Percentiles rank a stretch among this genome's conserved stretches.
Evolutionary conservation across 2,329 filamentous ascomycete species (phyloP).

Genomic region (Fusarium sp.): DNA sequence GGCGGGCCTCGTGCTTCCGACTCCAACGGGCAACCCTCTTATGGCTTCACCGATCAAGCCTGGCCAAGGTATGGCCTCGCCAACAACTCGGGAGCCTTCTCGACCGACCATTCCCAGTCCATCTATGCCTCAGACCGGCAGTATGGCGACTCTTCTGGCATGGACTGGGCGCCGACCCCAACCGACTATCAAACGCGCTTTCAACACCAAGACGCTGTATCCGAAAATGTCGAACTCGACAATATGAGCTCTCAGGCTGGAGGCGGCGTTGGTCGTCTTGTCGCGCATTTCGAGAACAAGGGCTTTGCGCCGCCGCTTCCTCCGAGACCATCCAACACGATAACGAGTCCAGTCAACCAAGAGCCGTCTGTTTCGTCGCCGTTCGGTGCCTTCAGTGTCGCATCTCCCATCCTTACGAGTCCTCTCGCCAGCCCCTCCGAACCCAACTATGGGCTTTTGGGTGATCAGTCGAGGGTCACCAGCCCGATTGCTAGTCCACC

Average conservation of each 20-base stretch:
- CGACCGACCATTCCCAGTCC: conserved; percentile 38
- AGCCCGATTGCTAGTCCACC: conserved; percentile 47
- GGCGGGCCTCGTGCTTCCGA: conserved; percentile 46
- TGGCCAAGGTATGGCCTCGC: conserved; percentile 46
- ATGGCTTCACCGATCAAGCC: conserved; percentile 46
- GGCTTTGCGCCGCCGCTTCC: conserved; percentile 49
- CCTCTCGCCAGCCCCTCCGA: conserved; percentile 47
- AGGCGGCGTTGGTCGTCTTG: conserved; percentile 49
- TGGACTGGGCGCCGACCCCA: conserved; percentile 52
- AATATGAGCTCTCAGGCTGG: conserved; percentile 40
- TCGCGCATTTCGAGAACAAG: conserved; percentile 54
- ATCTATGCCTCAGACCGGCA: conserved; percentile 41
- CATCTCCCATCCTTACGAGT: conserved; percentile 45
- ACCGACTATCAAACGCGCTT: conserved; percentile 44
- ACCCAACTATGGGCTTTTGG: conserved; percentile 46
- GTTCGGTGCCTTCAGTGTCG: conserved; percentile 45
- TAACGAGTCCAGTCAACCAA: conserved; percentile 41
- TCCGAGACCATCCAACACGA: conserved; percentile 45
- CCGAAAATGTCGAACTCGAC: conserved; percentile 44
- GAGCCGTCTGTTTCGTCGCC: conserved; percentile 44
- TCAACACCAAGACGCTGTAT: conserved; percentile 37
- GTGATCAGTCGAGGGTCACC: conserved; percentile 43
- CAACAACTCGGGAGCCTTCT: conserved; percentile 34
- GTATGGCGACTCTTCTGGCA: conserved; percentile 44
- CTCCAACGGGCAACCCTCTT: conserved; percentile 42